Evolutionary conservation across 108 stramenopile species (phyloP), one percentile per base, ranked within the genome.

Genomic region (Nitzschia sp.): DNA sequence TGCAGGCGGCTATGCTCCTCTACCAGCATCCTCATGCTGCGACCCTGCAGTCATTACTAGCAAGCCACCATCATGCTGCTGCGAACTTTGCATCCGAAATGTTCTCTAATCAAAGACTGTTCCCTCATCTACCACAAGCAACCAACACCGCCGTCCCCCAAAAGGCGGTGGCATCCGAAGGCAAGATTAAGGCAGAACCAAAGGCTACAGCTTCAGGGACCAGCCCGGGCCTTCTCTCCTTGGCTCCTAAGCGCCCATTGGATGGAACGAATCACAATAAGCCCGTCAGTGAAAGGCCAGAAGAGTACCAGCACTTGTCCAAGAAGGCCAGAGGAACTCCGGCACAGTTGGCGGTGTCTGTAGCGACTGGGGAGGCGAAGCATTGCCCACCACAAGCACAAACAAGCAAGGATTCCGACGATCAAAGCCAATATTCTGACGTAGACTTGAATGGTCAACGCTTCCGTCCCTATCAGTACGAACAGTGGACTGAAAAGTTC

Each of bases 401-500:
- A 41, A 6, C 38, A 13, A 41, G 38, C 6, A 6, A 6, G 13
- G 21, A 50, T 45, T 36, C 41, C 26, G 60, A 61, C 2, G 60
- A 41, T 45, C 23, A 23, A 0, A 61, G 25, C 41, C 6, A 13
- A 41, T 13, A 23, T 25, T 61, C 60, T 5, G 55, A 56, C 21
- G 5, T 2, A 29, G 55, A 56, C 13, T 28, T 11, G 22, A 41
- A 41, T 15, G 38, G 59, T 3, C 63, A 45, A 23, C 55, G 70
- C 25, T 71, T 71, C 54, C 58, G 70, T 25, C 33, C 22, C 8
- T 71, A 71, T 58, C 72, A 73, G 28, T 33, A 45, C 17, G 72
- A 73, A n/a, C 62, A 68, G 15, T 81, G 80, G 80, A 63, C 53
- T 15, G 80, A 76, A 52, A 69, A 69, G 53, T 74, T 76, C 16